Base-by-base conservation (phyloP, 2,329 filamentous ascomycete genomes). In the Peltaster fructicola region DNA sequence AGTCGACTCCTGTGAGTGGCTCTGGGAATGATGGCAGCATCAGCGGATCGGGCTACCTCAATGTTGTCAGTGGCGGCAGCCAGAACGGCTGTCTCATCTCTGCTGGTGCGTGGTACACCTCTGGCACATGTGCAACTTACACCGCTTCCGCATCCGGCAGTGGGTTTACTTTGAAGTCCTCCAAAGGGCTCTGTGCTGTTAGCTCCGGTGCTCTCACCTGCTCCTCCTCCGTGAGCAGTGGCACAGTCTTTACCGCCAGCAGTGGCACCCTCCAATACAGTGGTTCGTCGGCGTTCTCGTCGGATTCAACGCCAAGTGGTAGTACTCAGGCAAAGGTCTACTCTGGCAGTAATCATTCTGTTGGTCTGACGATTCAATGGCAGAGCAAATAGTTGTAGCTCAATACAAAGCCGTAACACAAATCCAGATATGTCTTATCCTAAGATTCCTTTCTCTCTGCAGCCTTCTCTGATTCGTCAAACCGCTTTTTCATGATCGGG, bases 61-160 rank as follows among this genome's bases (percentile, higher is more conserved):
- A 70, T 26, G 68, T 73, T 3, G 41, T 58, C 13, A 53, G 56
- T 4, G 45, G 51, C 10, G 59, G 62, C 3, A 42, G 40, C n/a
- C 42, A 53, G 22, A 58, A 55, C 6, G 73, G 73, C 9, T 78
- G 72, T 36, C 58, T 78, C 30, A 78, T 78, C 41, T 62, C 62
- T 27, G 56, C 51, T 6, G 73, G 73, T 0, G 65, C 62, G 0
- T 79, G 73, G 73, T 78, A 73, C 40, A 59, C 61, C 0, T 60
- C 57, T 2, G 71, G 72, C 3, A 73, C 70, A 1, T 78, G 73
- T 40, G 73, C 73, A 1, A 73, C 64, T 1, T 74, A 67, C 43
- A 66, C 59, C 1, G 66, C 68, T 4, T 50, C 60, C 4, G 30
- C 55, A 1, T 38, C 37, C n/a, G 50, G 51, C 23, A 41, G 41